Evolutionary conservation across 495 filamentous ascomycete species (phyloP), one percentile per base, ranked within the genome.

Genomic region (Daldinia vernicosa): DNA sequence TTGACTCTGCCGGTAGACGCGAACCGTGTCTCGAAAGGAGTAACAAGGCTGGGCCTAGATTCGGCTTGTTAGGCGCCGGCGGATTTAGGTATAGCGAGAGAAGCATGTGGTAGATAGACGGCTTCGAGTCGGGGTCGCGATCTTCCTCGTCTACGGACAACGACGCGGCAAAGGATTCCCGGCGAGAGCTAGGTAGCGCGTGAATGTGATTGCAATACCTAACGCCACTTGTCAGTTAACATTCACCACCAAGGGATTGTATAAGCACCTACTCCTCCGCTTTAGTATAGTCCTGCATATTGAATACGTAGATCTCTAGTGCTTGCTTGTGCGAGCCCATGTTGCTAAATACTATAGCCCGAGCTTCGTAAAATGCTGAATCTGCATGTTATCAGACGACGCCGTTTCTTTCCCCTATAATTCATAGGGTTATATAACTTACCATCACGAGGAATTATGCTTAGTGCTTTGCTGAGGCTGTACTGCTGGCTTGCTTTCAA

Each of bases 251-350:
- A 50, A 66, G 40, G 32, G 54, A 32, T 50, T 27, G 26, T 24
- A 57, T 12, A 19, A 22, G 9, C 15, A 81, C 88, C 39, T 84
- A 96, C 91, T 96, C 93, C 86, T 99, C 95, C 52, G 95, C 96
- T 77, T 97, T 98, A 3, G 82, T 84, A 66, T 92, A 92, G 76
- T 95, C 91, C 63, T 91, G 80, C 63, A 99, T 84, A 73, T 95
- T 94, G 82, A 97, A 99, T 12, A 98, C 94, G 76, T 97, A 99
- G 26, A 98, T 97, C 78, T 94, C 91, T 22, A 99, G 80, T 0
- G 96, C 95, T 77, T 97, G 93, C 76, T 93, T 91, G 80, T 99
- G 94, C 64, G 94, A 91, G 8, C 92, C 93, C 92, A 99, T 97
- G 71, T 96, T 96, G 78, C 93, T 93, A 32, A 98, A 89, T 8